Base-by-base conservation (phyloP, 257 asterid genomes). In the Ballota nigra region DNA sequence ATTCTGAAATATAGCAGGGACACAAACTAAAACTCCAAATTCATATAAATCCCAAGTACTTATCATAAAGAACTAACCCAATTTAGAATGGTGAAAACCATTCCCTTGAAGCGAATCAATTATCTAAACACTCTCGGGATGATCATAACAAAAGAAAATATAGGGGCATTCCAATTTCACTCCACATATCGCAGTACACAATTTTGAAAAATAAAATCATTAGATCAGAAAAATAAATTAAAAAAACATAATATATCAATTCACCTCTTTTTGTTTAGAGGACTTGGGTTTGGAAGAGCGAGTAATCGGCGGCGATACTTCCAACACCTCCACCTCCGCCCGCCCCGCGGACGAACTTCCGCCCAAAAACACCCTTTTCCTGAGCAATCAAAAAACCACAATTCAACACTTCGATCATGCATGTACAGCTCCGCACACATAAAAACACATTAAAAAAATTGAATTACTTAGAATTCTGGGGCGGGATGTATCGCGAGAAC, bases 331-430 rank as follows among this genome's bases (percentile, higher is more conserved):
- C 69, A 74, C 86, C n/a, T 85, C 95, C 58, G 78, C 75, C 64
- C 76, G 84, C 72, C 45, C 76, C 12, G 88, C 52, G 59, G 91
- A 87, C 20, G 92, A 87, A 80, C 84, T 84, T 49, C 86, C 90
- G 83, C 85, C 24, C 82, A 89, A 13, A 56, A 88, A 83, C 61
- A 79, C 83, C 84, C 88, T 83, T 79, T 88, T 88, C 95, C 98
- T 90, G 80, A 19, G 41, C 80, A 52, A 70, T 69, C 76, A 63
- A 69, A n/a, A 26, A 28, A 79, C 55, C 20, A 66, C 15, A 15
- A 69, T 73, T 75, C 70, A 71, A 62, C 68, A 74, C 71, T 62
- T 1, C 28, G 8, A 57, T 76, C 83, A 76, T 75, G 74, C 74
- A 75, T 10, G 40, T 28, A 56, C 47, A 78, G 70, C 69, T 18